phyloP scores from a whole-genome alignment of 345 rosid species.

The Durio zibethinus region DNA sequence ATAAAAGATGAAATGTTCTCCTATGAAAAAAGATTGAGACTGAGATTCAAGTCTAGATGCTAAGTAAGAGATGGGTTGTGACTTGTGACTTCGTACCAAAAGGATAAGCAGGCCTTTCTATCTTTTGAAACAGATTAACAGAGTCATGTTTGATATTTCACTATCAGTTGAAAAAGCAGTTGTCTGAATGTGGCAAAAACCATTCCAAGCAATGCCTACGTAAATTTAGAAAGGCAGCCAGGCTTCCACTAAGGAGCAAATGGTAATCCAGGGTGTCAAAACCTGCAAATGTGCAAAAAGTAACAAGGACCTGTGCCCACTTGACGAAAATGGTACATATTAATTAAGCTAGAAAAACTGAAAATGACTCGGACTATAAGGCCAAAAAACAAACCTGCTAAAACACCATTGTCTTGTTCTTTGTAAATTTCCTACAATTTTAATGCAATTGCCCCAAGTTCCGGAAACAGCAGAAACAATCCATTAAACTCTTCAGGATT shows the following conservation, averaged over 20 bases:
- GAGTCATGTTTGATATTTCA: not conserved
- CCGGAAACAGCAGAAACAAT: not conserved
- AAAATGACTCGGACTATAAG: constrained; percentile 26
- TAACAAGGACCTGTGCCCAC: constrained; percentile 3
- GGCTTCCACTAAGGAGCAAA: not conserved
- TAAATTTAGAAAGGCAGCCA: not conserved
- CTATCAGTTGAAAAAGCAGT: not conserved
- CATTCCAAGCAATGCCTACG: not conserved
- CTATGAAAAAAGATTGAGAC: too few species aligned
- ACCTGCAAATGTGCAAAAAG: not conserved
- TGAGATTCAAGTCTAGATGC: not conserved
- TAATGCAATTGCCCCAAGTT: not conserved
- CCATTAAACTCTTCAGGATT: not conserved
- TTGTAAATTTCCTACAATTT: constrained; percentile 16
- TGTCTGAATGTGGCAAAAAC: not conserved
- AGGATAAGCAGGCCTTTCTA: constrained; percentile 1
- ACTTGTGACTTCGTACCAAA: not conserved
- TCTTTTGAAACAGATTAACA: too few species aligned
- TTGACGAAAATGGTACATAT: not conserved
- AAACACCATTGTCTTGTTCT: constrained; percentile 13
- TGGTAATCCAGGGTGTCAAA: constrained; percentile 6
- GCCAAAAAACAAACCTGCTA: not conserved
- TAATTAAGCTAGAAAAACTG: constrained; percentile 17
- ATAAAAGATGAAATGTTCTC: too few species aligned
- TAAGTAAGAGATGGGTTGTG: not conserved